These are phyloP conservation scores for Aristolochia fimbriata DNA, from an alignment of 164 flowering plant genomes.

Conservation along the genomic window DNA sequence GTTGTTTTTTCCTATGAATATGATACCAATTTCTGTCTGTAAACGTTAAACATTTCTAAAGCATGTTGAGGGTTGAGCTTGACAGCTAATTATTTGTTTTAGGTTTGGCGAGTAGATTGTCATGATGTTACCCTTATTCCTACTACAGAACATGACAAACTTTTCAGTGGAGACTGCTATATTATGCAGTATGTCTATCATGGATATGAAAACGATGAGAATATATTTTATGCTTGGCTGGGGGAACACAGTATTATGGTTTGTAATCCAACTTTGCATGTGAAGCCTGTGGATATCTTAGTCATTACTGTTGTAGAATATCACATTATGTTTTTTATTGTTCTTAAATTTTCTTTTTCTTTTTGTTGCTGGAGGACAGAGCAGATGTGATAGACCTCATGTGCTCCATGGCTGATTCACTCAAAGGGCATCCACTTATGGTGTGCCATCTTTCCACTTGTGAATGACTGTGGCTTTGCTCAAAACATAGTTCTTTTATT, in stretches of 20 bases:
- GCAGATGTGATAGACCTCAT: conserved; percentile 56
- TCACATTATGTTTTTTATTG: background rate
- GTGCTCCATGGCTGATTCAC: conserved; percentile 79
- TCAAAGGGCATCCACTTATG: conserved; percentile 68
- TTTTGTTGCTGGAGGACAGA: conserved; percentile 63
- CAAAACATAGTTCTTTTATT: background rate
- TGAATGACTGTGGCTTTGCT: background rate
- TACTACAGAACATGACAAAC: conserved; percentile 70
- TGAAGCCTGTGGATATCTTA: background rate
- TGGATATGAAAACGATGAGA: conserved; percentile 86
- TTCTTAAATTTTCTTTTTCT: background rate
- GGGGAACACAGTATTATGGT: conserved; percentile 92
- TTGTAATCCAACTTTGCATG: background rate
- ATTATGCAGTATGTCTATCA: conserved; percentile 89
- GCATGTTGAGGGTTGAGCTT: too few species aligned
- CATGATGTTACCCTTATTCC: conserved; percentile 56
- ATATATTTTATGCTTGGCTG: conserved; percentile 89
- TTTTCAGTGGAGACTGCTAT: conserved; percentile 92
- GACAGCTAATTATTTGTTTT: conserved; percentile 9
- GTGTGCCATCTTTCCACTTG: conserved; percentile 22
- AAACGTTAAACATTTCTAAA: too few species aligned
- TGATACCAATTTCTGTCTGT: too few species aligned
- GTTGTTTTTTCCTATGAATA: background rate
- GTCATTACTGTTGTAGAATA: background rate
- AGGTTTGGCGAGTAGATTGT: conserved; percentile 95